Conservation (phyloP, 345 rosid species). For the Brassica juncea region DNA sequence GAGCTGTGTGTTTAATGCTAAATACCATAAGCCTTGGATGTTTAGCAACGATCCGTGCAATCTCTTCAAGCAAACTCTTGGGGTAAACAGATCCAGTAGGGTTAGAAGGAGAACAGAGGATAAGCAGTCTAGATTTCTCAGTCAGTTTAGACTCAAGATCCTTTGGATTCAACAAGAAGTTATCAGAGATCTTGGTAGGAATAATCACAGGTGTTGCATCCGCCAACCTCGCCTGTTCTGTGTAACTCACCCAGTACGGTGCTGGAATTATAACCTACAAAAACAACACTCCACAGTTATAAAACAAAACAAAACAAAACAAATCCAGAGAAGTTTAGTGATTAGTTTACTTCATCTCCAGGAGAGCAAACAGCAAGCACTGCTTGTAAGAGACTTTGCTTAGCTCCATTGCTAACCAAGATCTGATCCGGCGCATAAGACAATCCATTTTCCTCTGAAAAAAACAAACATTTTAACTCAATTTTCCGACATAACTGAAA, state of each 20-base stretch:
- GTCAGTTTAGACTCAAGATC: constrained; percentile 68
- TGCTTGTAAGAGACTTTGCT: constrained; percentile 80
- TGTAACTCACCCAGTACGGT: constrained; percentile 98
- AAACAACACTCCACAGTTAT: neutral
- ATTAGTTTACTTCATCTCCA: constrained; percentile 81
- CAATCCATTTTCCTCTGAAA: constrained; percentile 82
- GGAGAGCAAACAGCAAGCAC: constrained; percentile 91
- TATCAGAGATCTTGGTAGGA: constrained; percentile 80
- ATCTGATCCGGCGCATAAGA: constrained; percentile 81
- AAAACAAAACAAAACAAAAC: neutral
- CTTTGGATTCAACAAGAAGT: constrained; percentile 87
- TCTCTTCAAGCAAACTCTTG: constrained; percentile 81
- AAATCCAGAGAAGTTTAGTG: neutral
- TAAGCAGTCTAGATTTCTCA: constrained; percentile 82
- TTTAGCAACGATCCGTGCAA: constrained; percentile 78
- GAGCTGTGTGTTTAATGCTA: neutral
- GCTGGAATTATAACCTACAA: constrained; percentile 92
- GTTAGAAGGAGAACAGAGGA: constrained; percentile 95
- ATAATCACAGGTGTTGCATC: constrained; percentile 92
- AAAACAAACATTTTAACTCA: neutral
- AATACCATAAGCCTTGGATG: constrained; percentile 96
- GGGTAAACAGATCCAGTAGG: constrained; percentile 99
- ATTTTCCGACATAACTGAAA: neutral
- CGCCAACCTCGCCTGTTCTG: constrained; percentile 91
- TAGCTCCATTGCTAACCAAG: constrained; percentile 95